phyloP scores from a whole-genome alignment of 1,139 yeast genomes.

The Meyerozyma elateridarum region DNA sequence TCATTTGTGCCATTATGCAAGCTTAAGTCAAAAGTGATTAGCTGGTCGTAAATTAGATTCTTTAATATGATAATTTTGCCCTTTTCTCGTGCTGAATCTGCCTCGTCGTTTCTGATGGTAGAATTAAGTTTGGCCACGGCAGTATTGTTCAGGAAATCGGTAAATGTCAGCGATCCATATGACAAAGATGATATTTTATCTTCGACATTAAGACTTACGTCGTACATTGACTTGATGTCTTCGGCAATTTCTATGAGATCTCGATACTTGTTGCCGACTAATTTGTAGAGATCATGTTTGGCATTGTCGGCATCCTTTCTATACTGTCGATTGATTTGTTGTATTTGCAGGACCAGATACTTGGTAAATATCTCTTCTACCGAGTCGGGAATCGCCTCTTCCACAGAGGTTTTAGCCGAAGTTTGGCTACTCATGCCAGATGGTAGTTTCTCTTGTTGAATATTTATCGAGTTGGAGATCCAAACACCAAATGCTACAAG shows the following conservation, averaged over 20 bases:
- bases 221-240: conserved; percentile 54
- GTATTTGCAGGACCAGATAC: conserved; percentile 31
- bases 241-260: conserved; percentile 69
- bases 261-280: conserved; percentile 64
- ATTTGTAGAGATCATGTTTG: conserved; percentile 43
- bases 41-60: conserved; percentile 25
- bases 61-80: conserved; percentile 20
- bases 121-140: conserved; percentile 20
- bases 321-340: conserved; percentile 27
- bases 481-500: neutral
- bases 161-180: conserved; percentile 27
- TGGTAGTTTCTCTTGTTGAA: conserved; percentile 1
- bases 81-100: conserved; percentile 11
- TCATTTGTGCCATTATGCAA: conserved; percentile 10
- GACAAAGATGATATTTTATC: conserved; percentile 28
- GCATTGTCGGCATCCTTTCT: conserved; percentile 20
- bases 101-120: conserved; percentile 14
- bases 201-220: conserved; percentile 28
- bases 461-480: neutral
- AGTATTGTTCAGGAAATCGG: conserved; percentile 22
- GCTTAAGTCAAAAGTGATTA: conserved; percentile 23
- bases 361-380: conserved; percentile 36
- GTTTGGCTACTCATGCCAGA: conserved; percentile 2
- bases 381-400: conserved; percentile 9
- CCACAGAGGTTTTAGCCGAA: conserved; percentile 1